Percentiles rank a stretch among this genome's conserved stretches.
phyloP scores from a whole-genome alignment of 441 rosid species.

The Bocquillonia castaneifolia region DNA sequence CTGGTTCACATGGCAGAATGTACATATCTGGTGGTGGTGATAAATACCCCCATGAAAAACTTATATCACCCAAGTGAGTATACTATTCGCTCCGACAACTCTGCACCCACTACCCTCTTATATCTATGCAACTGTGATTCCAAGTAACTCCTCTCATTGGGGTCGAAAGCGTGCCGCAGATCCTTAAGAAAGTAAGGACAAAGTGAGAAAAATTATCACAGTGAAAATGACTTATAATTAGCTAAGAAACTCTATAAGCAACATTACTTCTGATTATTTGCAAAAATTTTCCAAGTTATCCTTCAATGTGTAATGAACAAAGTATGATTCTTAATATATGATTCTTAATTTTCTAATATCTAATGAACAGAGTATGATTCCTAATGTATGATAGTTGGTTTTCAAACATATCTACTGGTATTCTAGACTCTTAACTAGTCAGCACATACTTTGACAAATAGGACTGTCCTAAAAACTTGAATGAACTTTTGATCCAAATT shows the following conservation, averaged over 20 bases:
- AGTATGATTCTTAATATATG: too few relatives aligned
- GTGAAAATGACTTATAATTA: background rate
- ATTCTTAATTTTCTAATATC: too few relatives aligned
- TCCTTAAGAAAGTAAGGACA: conserved; percentile 40
- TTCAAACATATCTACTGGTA: too few relatives aligned
- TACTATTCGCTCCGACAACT: conserved; percentile 61
- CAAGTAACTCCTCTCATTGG: conserved; percentile 31
- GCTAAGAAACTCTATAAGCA: background rate
- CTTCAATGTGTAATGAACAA: too few relatives aligned
- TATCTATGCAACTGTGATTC: conserved; percentile 55
- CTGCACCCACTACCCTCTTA: conserved; percentile 51
- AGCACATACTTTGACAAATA: background rate
- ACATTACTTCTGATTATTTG: background rate
- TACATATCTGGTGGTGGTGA: conserved; percentile 9
- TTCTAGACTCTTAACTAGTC: too few relatives aligned
- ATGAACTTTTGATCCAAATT: background rate
- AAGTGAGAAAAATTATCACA: conserved; percentile 6
- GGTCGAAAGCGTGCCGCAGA: conserved; percentile 37
- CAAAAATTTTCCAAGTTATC: background rate
- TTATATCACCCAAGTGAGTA: conserved; percentile 43
- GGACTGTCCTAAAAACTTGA: background rate
- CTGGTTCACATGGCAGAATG: background rate
- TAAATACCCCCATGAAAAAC: background rate
- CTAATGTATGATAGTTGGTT: too few relatives aligned
- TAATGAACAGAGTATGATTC: too few relatives aligned